Percentiles rank a stretch among this genome's conserved stretches.
These are phyloP conservation scores for Fusarium neocosmosporiellum DNA, from an alignment of 2,329 filamentous ascomycete genomes.

Conservation along the genomic window DNA sequence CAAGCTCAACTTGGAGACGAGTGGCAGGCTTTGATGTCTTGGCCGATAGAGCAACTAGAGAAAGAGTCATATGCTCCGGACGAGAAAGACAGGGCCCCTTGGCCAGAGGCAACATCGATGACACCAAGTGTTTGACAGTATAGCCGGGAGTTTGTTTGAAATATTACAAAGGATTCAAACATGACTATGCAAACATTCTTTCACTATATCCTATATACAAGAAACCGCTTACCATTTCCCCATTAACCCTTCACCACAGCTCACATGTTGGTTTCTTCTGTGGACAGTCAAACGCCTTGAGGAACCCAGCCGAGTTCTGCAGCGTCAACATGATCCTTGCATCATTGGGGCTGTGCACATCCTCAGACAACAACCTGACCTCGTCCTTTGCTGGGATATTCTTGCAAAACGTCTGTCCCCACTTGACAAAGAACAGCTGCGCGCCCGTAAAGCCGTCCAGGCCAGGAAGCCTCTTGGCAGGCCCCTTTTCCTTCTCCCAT, in stretches of 20 bases:
- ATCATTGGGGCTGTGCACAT: constrained; percentile 73
- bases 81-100: neutral
- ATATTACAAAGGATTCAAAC: neutral
- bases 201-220: neutral
- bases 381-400: constrained; percentile 70
- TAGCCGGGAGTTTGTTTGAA: neutral
- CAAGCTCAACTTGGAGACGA: neutral
- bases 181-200: neutral
- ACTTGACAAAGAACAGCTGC: constrained; percentile 77
- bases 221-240: neutral
- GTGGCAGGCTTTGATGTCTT: constrained; percentile 1
- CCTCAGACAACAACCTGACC: constrained; percentile 67
- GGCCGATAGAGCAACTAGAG: neutral
- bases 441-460: constrained; percentile 72
- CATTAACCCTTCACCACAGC: constrained; percentile 67
- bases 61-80: neutral
- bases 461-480: constrained; percentile 67
- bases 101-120: neutral
- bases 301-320: constrained; percentile 75
- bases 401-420: constrained; percentile 74
- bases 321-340: constrained; percentile 72
- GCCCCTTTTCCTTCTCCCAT: constrained; percentile 59
- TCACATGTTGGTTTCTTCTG: constrained; percentile 75
- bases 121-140: neutral
- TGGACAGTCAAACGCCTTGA: constrained; percentile 74